phyloP scores from a whole-genome alignment of 176 grass and related monocot genomes.

The Luzula sylvatica region DNA sequence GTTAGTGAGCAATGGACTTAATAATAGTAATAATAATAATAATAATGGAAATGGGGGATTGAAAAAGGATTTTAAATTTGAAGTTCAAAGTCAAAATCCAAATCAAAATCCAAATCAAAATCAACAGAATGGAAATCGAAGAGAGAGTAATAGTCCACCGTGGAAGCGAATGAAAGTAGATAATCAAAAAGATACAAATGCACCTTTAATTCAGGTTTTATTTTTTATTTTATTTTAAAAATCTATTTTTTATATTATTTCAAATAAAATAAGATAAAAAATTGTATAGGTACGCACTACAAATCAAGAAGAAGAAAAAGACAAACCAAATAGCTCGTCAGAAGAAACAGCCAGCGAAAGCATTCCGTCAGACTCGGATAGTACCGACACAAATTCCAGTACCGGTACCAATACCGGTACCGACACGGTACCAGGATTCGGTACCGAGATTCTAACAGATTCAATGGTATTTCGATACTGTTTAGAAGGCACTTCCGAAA shows the following conservation, averaged over 20 bases:
- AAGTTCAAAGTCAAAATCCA: constrained; percentile 19
- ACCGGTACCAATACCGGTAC: constrained; percentile 35
- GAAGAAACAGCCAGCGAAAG: constrained; percentile 31
- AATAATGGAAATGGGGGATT: constrained; percentile 29
- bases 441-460: constrained; percentile 41
- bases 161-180: constrained; percentile 11
- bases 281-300: background rate
- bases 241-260: constrained; percentile 13
- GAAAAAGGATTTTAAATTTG: constrained; percentile 7
- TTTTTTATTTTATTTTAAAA: background rate
- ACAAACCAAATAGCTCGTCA: constrained; percentile 29
- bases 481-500: constrained; percentile 55
- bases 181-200: constrained; percentile 8
- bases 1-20: constrained; percentile 24
- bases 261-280: background rate
- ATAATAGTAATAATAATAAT: constrained; percentile 26
- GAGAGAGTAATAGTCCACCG: background rate
- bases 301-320: constrained; percentile 19
- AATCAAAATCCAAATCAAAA: constrained; percentile 16
- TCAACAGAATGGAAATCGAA: constrained; percentile 7
- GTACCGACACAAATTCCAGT: constrained; percentile 48
- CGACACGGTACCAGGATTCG: constrained; percentile 40
- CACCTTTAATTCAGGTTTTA: background rate
- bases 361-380: constrained; percentile 57
- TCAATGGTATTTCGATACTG: constrained; percentile 79